Base-by-base conservation (phyloP, 192 early-diverging fungal genomes). In the Podila epigama region DNA sequence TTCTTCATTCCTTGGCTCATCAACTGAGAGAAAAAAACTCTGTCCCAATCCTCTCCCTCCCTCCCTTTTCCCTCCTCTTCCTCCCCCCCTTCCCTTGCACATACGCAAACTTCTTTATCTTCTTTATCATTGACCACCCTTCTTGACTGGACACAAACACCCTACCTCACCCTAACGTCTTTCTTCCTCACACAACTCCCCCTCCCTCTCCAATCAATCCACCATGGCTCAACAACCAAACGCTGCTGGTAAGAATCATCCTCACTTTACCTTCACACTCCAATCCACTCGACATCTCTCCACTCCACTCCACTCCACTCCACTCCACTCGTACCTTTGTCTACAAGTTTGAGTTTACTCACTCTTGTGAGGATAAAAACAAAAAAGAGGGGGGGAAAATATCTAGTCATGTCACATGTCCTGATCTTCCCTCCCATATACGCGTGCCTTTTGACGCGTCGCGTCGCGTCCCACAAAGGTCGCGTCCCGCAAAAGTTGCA, bases 141-240 rank as follows among this genome's bases (percentile, higher is more conserved):
- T 2, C 39, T n/a, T n/a, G n/a, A n/a, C n/a, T n/a, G n/a, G n/a
- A n/a, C n/a, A n/a, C n/a, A n/a, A n/a, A n/a, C n/a, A n/a, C n/a
- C n/a, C n/a, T n/a, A n/a, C 0, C n/a, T 27, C 6, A 18, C 7
- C 13, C 16, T 40, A 16, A 13, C 37, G 13, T 44, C 40, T 3
- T 29, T 39, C 0, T 31, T 29, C 4, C 16, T 16, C 58, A 41
- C 22, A 18, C 5, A 10, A 4, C 15, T 10, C 35, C 35, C 9
- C 16, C 20, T 58, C 25, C 54, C 20, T 32, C 29, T 25, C 9
- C 1, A 28, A 27, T 48, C 29, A n/a, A 8, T 51, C 16, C 48
- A 60, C n/a, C 20, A 60, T 69, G 58, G 0, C 67, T 44, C 51
- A 55, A 35, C 36, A 20, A 15, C 67, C 58, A 34, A 31, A 60